These are phyloP conservation scores for Lentinus tigrinus DNA, from an alignment of 768 basidiomycete species.

Conservation along the genomic window DNA sequence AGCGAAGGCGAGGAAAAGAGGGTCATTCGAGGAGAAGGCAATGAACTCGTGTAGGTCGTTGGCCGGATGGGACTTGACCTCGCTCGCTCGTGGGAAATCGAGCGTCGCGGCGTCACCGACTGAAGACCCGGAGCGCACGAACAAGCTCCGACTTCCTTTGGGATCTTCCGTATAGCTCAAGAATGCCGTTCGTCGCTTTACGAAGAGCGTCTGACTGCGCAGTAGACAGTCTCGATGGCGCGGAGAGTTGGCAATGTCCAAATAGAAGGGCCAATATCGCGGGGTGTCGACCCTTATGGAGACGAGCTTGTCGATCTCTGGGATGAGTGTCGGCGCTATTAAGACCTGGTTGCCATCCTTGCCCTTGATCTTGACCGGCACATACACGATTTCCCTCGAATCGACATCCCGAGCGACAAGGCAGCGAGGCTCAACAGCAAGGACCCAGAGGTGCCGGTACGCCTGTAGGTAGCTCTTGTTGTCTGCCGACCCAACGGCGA, in stretches of 20 bases:
- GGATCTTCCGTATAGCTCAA: slow-evolving; percentile 94
- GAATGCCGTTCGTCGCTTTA: slow-evolving; percentile 90
- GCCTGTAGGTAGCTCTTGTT: slow-evolving; percentile 92
- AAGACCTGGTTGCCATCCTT: slow-evolving; percentile 74
- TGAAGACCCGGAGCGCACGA: slow-evolving; percentile 83
- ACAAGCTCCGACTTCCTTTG: slow-evolving; percentile 87
- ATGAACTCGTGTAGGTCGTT: slow-evolving; percentile 84
- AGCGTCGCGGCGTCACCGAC: slow-evolving; percentile 81
- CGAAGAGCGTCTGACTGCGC: slow-evolving; percentile 79
- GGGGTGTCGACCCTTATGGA: slow-evolving; percentile 91
- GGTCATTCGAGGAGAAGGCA: slow-evolving; percentile 81
- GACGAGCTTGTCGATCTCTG: slow-evolving; percentile 77
- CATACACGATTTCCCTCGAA: slow-evolving; percentile 84
- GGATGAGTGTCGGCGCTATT: slow-evolving; percentile 91
- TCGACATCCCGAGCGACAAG: slow-evolving; percentile 91
- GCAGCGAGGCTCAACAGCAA: slow-evolving; percentile 93
- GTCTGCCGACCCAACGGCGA: slow-evolving; percentile 69
- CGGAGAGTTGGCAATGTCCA: slow-evolving; percentile 69
- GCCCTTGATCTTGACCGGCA: slow-evolving; percentile 86
- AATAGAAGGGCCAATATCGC: slow-evolving; percentile 91
- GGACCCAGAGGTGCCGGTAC: slow-evolving; percentile 91
- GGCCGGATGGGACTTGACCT: slow-evolving; percentile 63
- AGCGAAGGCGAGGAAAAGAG: slow-evolving; percentile 76
- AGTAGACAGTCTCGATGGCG: slow-evolving; percentile 70
- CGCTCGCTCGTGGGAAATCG: slow-evolving; percentile 78